Evolutionary conservation across 768 basidiomycete genomes (phyloP), one percentile per base, ranked within the genome.

Genomic region (Candolleomyces eurysporus): DNA sequence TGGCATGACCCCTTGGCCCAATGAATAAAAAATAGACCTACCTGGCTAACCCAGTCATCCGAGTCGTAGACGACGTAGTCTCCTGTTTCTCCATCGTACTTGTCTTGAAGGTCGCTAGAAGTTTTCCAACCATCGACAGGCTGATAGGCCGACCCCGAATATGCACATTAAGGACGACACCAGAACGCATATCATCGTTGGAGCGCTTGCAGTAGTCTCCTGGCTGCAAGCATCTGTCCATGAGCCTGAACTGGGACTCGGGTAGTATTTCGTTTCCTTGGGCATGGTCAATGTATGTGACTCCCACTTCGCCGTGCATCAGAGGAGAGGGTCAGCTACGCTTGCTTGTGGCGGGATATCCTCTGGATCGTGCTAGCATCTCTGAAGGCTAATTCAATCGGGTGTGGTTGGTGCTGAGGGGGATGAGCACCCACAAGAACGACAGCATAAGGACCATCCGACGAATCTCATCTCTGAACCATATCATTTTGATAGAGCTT

Each of bases 11-110:
- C 36, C 45, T 32, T 57, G 32, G 9, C 45, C 45, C 19, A 21
- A 39, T 55, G 54, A 45, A 49, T 53, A 31, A 42, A n/a, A n/a
- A 36, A 54, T 61, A n/a, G 46, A 68, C 84, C 70, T 71, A 91
- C 92, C 81, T 94, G 92, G 57, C 94, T 94, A 67, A 96, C 78
- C 94, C 95, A 97, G 71, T 93, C 85, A 65, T 90, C n/a, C n/a
- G n/a, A n/a, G n/a, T n/a, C 84, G 67, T 86, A 85, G 17, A 87
- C 77, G 52, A 96, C 91, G 76, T 88, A 92, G 72, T 95, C 92
- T 5, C 90, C 89, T 43, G 90, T 80, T 61, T 90, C 90, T 26
- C 90, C 81, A 31, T 86, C 83, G 36, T 79, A 73, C 26, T 82
- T 79, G 22, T 79, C 78, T 65, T 83, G 80, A 26, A 94, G 70